These are phyloP conservation scores for Lichenothelia convexa DNA, from an alignment of 495 filamentous ascomycete genomes.

Conservation along the genomic window DNA sequence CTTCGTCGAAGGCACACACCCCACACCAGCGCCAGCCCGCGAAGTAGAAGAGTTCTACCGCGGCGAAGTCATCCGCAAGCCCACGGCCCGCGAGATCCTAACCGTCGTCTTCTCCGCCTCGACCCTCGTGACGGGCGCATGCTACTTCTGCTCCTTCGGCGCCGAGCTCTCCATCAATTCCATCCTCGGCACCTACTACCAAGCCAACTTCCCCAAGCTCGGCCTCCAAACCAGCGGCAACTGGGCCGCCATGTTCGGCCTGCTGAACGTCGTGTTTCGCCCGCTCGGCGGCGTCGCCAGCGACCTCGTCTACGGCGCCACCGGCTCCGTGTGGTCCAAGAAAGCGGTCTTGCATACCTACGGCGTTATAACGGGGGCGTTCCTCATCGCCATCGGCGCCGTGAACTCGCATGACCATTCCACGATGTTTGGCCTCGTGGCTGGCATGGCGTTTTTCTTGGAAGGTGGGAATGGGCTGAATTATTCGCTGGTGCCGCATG, in stretches of 20 bases:
- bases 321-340: constrained; percentile 18
- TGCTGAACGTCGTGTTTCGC: constrained; percentile 19
- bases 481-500: constrained; percentile 21
- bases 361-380: constrained; percentile 16
- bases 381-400: constrained; percentile 18
- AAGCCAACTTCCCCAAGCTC: constrained; percentile 15
- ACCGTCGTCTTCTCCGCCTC: constrained; percentile 15
- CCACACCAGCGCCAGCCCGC: constrained; percentile 6
- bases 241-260: constrained; percentile 25
- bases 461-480: constrained; percentile 22
- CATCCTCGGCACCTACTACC: constrained; percentile 21
- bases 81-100: constrained; percentile 13
- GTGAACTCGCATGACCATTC: constrained; percentile 11
- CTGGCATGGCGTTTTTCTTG: constrained; percentile 19
- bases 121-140: constrained; percentile 16
- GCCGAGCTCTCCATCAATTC: constrained; percentile 21
- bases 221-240: constrained; percentile 15
- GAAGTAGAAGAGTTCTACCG: constrained; percentile 16
- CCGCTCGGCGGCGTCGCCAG: constrained; percentile 19
- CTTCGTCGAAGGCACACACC: constrained; percentile 16
- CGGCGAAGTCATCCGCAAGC: constrained; percentile 22
- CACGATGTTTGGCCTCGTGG: constrained; percentile 18
- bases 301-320: constrained; percentile 15
- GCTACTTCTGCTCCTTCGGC: constrained; percentile 24
- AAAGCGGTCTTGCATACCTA: constrained; percentile 20